phyloP scores from a whole-genome alignment of 2,329 filamentous ascomycete genomes.

The Fusarium sulawesiense region DNA sequence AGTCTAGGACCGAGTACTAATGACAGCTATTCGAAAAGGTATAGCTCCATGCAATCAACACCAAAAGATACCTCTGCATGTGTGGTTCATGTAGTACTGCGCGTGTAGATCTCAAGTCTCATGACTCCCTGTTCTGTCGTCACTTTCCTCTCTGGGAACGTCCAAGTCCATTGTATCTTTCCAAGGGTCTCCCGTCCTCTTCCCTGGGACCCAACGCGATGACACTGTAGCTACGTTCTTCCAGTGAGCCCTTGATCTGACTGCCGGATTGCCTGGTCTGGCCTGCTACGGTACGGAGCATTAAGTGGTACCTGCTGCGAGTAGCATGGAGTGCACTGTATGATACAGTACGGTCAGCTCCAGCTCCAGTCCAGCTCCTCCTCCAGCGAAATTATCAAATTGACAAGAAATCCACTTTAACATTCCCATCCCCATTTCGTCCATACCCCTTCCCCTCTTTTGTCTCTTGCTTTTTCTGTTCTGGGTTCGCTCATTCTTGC shows the following conservation, averaged over 20 bases:
- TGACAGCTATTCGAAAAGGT: constrained; percentile 5
- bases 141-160: constrained; percentile 39
- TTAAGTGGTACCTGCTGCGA: constrained; percentile 25
- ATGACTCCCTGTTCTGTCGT: constrained; percentile 43
- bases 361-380: constrained; percentile 13
- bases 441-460: constrained; percentile 30
- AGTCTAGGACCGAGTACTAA: constrained; percentile 13
- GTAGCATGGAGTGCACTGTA: constrained; percentile 22
- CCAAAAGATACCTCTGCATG: constrained; percentile 16
- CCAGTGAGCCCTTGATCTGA: not conserved
- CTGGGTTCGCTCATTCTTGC: constrained; percentile 31
- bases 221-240: constrained; percentile 5
- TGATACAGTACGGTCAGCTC: constrained; percentile 13
- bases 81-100: constrained; percentile 13
- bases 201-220: constrained; percentile 6
- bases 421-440: constrained; percentile 39
- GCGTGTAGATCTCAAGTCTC: constrained; percentile 35
- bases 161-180: constrained; percentile 20
- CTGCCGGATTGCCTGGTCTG: constrained; percentile 22
- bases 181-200: constrained; percentile 31
- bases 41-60: not conserved
- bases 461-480: constrained; percentile 27
- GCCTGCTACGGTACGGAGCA: constrained; percentile 12
- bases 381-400: constrained; percentile 39
- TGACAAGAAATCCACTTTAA: constrained; percentile 41